These are phyloP conservation scores for Amylostereum chailletii DNA, from an alignment of 1,284 basidiomycete species.

Conservation along the genomic window DNA sequence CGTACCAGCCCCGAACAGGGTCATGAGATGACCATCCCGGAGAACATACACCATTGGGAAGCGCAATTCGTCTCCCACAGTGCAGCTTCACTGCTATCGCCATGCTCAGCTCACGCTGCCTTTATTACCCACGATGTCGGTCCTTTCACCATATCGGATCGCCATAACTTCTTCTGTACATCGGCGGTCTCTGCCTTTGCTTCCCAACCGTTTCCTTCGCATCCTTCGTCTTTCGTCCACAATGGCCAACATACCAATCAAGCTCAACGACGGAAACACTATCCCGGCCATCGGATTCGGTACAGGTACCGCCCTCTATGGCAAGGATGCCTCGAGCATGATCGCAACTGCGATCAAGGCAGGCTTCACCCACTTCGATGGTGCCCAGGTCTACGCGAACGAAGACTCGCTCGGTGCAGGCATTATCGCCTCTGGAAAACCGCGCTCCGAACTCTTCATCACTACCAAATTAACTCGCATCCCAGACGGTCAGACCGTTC, in stretches of 20 bases:
- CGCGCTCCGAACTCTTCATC: slow-evolving; percentile 51
- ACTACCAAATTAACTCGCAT: slow-evolving; percentile 51
- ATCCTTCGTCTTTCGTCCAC: slow-evolving; percentile 4
- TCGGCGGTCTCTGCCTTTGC: too few relatives aligned
- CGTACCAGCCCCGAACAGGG: too few relatives aligned
- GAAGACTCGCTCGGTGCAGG: slow-evolving; percentile 47
- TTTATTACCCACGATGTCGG: too few relatives aligned
- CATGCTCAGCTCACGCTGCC: too few relatives aligned
- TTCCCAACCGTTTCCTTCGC: slow-evolving; percentile 25
- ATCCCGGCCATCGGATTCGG: slow-evolving; percentile 65
- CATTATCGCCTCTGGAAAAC: slow-evolving; percentile 43
- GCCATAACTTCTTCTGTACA: too few relatives aligned
- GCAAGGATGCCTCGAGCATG: slow-evolving; percentile 39
- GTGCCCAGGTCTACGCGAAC: slow-evolving; percentile 61
- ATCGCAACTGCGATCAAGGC: slow-evolving; percentile 46
- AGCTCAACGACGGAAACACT: slow-evolving; percentile 49
- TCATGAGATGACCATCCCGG: too few relatives aligned
- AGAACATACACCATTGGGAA: too few relatives aligned
- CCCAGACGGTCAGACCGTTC: slow-evolving; percentile 36
- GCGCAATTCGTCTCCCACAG: too few relatives aligned
- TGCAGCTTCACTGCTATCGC: too few relatives aligned
- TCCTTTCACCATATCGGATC: too few relatives aligned
- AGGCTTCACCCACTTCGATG: slow-evolving; percentile 65
- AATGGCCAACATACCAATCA: slow-evolving; percentile 16
- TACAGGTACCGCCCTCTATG: slow-evolving; percentile 53